These are phyloP conservation scores for Gamarada debralockiae DNA, from an alignment of 495 filamentous ascomycete genomes.

Conservation along the genomic window DNA sequence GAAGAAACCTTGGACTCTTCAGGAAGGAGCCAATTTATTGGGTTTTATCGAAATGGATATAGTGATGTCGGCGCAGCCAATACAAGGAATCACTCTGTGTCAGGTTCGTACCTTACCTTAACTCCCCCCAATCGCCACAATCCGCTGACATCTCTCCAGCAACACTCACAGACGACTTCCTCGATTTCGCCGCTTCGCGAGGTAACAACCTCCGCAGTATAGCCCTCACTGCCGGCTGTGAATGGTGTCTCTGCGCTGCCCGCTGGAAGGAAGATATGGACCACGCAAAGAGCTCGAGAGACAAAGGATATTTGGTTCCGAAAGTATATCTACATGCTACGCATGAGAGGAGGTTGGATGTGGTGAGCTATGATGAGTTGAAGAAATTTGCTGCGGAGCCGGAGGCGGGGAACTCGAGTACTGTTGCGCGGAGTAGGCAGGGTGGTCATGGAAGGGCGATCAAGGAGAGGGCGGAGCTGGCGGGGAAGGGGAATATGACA, in stretches of 20 bases:
- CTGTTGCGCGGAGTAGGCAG: slow-evolving; percentile 3
- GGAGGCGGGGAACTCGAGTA: slow-evolving; percentile 22
- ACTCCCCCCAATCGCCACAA: not conserved
- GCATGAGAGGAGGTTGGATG: slow-evolving; percentile 42
- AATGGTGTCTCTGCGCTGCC: slow-evolving; percentile 55
- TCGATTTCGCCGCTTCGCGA: slow-evolving; percentile 51
- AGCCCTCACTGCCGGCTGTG: slow-evolving; percentile 51
- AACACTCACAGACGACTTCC: slow-evolving; percentile 54
- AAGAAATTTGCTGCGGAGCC: slow-evolving; percentile 38
- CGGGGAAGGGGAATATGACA: slow-evolving; percentile 8
- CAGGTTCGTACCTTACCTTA: slow-evolving; percentile 25
- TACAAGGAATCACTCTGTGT: slow-evolving; percentile 46
- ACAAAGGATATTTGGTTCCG: slow-evolving; percentile 31
- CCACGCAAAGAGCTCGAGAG: slow-evolving; percentile 28
- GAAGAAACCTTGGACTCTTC: slow-evolving; percentile 51
- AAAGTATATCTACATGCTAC: slow-evolving; percentile 44
- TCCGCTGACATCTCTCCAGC: slow-evolving; percentile 7
- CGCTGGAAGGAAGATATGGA: slow-evolving; percentile 52
- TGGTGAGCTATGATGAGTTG: slow-evolving; percentile 39
- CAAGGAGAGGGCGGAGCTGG: slow-evolving; percentile 8
- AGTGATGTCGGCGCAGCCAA: slow-evolving; percentile 44
- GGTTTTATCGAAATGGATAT: slow-evolving; percentile 58
- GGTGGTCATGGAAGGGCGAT: slow-evolving; percentile 5
- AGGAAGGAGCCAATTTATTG: slow-evolving; percentile 53
- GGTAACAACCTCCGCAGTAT: slow-evolving; percentile 53